These are phyloP conservation scores for Chloropicon primus DNA, from an alignment of 139 green algal species.

Conservation along the genomic window DNA sequence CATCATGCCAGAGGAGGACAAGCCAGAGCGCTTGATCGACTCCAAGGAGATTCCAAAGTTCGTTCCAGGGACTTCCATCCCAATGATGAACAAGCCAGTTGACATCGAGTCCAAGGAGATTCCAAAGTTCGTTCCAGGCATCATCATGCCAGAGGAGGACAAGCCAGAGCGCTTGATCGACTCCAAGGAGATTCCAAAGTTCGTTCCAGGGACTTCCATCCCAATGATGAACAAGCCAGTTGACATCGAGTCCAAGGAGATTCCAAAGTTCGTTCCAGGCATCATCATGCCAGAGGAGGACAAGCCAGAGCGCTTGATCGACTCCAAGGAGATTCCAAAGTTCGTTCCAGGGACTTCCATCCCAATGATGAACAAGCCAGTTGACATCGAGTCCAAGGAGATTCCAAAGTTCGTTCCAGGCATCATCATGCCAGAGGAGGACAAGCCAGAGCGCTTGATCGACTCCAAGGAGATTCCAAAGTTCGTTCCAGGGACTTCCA, in stretches of 20 bases:
- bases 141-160: no score
- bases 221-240: not conserved
- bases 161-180: not conserved
- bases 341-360: not conserved
- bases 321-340: not conserved
- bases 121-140: no score
- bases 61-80: no score
- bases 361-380: not conserved
- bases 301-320: not conserved
- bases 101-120: no score
- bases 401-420: not conserved
- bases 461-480: not conserved
- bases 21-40: no score
- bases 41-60: no score
- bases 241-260: not conserved
- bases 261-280: not conserved
- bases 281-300: not conserved
- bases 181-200: no score
- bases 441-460: not conserved
- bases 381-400: not conserved
- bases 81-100: no score
- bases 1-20: no score
- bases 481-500: not conserved
- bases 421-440: not conserved
- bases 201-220: no score